Evolutionary conservation across 192 early-diverging fungal species (phyloP).

Genomic region (Podila horticola): DNA sequence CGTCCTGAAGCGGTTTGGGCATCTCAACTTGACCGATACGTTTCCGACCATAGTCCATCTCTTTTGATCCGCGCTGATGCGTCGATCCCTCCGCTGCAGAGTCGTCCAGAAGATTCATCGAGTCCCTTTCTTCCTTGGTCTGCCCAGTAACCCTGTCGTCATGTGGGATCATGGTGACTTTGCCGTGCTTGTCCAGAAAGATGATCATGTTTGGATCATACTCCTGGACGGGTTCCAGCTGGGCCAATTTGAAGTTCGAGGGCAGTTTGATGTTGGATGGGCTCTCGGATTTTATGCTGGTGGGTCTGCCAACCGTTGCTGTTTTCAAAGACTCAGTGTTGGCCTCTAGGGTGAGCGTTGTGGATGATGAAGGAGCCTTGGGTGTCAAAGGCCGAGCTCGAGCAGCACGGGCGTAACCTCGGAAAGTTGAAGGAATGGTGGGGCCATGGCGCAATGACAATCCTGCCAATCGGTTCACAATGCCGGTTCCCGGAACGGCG

Average conservation of each 20-base stretch:
- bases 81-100: neutral
- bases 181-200: constrained; percentile 46
- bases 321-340: neutral
- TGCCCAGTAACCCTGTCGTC: constrained; percentile 39
- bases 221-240: constrained; percentile 6
- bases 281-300: neutral
- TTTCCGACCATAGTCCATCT: constrained; percentile 45
- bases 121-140: constrained; percentile 26
- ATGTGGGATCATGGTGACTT: constrained; percentile 42
- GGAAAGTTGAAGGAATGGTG: neutral
- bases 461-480: constrained; percentile 10
- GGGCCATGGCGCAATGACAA: neutral
- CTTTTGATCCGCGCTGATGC: constrained; percentile 44
- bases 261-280: constrained; percentile 20
- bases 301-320: neutral
- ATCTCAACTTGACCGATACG: constrained; percentile 49
- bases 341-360: neutral
- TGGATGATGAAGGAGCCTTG: constrained; percentile 5
- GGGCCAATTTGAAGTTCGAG: constrained; percentile 23
- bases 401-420: constrained; percentile 40
- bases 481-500: neutral
- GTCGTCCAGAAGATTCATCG: constrained; percentile 1
- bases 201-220: constrained; percentile 52
- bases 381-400: constrained; percentile 26
- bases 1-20: constrained; percentile 33